A percentile compares a stretch with the other conserved stretches of the same genome.
Evolutionary conservation across 2,329 filamentous ascomycete species (phyloP).

Genomic region (Verticillium nonalfalfae): DNA sequence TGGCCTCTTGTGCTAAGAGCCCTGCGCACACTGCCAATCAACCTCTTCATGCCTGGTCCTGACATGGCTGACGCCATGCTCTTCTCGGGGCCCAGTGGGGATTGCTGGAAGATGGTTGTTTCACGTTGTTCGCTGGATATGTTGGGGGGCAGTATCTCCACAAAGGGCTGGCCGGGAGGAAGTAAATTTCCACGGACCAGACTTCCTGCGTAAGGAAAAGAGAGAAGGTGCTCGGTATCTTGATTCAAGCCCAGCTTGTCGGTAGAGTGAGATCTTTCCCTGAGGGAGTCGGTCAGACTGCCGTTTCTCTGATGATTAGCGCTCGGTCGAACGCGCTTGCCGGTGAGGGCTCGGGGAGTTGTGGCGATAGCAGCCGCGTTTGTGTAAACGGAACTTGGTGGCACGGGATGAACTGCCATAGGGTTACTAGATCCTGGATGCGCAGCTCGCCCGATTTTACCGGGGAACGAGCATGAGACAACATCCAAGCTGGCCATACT

Average conservation of each 20-base stretch:
- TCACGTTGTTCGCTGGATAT: slow-evolving; percentile 41
- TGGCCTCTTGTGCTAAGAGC: slow-evolving; percentile 61
- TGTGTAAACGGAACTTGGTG: slow-evolving; percentile 39
- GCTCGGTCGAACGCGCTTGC: slow-evolving; percentile 50
- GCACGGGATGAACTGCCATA: slow-evolving; percentile 48
- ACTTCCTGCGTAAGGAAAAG: slow-evolving; percentile 68
- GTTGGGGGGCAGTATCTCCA: slow-evolving; percentile 56
- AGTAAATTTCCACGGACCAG: slow-evolving; percentile 82
- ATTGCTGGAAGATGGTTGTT: slow-evolving; percentile 44
- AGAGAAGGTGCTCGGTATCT: slow-evolving; percentile 51
- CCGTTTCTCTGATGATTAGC: slow-evolving; percentile 66
- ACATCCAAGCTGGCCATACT: slow-evolving; percentile 56
- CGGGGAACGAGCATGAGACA: slow-evolving; percentile 58
- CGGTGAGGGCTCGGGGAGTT: slow-evolving; percentile 50
- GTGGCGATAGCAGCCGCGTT: slow-evolving; percentile 45
- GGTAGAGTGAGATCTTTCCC: slow-evolving; percentile 50
- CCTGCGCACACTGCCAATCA: slow-evolving; percentile 80
- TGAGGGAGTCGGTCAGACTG: slow-evolving; percentile 78
- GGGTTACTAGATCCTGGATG: slow-evolving; percentile 33
- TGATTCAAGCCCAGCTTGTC: slow-evolving; percentile 42
- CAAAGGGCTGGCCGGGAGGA: slow-evolving; percentile 75
- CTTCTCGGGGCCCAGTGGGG: slow-evolving; percentile 28
- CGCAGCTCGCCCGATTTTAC: slow-evolving; percentile 36
- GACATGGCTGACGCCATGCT: slow-evolving; percentile 51
- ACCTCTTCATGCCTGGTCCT: slow-evolving; percentile 72